Evolutionary conservation across 192 early-diverging fungal species (phyloP).

Genomic region (Umbelopsis isabellina): DNA sequence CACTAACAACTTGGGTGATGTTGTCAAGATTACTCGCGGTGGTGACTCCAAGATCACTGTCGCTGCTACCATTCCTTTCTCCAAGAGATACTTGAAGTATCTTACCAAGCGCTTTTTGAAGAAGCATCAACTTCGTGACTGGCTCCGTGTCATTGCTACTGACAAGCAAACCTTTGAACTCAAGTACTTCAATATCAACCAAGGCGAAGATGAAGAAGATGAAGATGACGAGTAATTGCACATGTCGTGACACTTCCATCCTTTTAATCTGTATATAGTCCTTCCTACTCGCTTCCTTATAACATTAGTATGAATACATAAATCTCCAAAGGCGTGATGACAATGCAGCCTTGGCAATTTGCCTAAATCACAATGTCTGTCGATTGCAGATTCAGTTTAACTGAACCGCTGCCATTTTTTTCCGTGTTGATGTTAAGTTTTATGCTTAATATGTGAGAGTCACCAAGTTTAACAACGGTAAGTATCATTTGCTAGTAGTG

Average conservation of each 20-base stretch:
- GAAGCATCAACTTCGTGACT: constrained; percentile 98
- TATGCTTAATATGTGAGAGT: too few relatives aligned
- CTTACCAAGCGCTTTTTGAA: constrained; percentile 99
- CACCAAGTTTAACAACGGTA: too few relatives aligned
- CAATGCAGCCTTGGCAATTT: constrained; percentile 39
- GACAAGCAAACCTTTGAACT: constrained; percentile 92
- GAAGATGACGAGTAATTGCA: constrained; percentile 55
- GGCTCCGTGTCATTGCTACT: constrained; percentile 92
- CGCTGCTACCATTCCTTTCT: constrained; percentile 74
- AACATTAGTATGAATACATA: not conserved
- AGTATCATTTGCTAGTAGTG: not conserved
- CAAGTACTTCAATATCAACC: constrained; percentile 91
- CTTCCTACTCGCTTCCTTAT: constrained; percentile 4
- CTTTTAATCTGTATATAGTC: constrained; percentile 15
- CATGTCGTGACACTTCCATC: not conserved
- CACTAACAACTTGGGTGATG: constrained; percentile 91
- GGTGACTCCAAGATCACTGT: constrained; percentile 79
- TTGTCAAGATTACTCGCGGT: constrained; percentile 80
- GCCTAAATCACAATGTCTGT: constrained; percentile 28
- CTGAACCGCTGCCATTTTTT: too few relatives aligned
- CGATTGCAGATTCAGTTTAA: not conserved
- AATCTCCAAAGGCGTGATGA: constrained; percentile 40
- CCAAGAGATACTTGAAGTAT: constrained; percentile 99
- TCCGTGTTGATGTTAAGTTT: too few relatives aligned
- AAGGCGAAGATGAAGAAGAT: constrained; percentile 76